Evolutionary conservation across 2,329 filamentous ascomycete species (phyloP), one percentile per base, ranked within the genome.

Genomic region (Penicillium sp.): DNA sequence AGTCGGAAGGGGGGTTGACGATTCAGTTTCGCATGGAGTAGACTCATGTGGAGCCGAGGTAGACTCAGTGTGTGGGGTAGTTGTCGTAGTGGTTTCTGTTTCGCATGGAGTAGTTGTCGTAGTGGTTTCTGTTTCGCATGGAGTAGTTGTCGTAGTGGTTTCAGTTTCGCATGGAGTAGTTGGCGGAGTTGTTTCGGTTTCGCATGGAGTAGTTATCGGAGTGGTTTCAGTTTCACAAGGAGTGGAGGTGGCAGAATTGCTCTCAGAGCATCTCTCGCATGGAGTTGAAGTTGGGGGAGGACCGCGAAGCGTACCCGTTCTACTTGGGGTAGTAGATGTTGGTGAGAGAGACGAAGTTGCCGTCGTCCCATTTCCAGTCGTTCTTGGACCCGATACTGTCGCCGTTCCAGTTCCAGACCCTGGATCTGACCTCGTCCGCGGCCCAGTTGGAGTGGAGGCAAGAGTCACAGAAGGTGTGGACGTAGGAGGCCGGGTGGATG

Each of bases 161-260:
- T 10, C 37, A 21, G 37, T 60, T 27, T 56, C 59, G 54, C 61
- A 61, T n/a, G 58, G 59, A 53, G 59, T 61, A 0, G 48, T 24
- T 1, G 22, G 27, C n/a, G 45, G 1, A 43, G 14, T 9, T 2
- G 19, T 60, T 37, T 58, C 55, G 6, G 52, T 58, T 1, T 59
- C 57, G 14, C 57, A 58, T 5, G 60, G 55, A 39, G 60, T 60
- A 2, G 48, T 26, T 1, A 31, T n/a, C 0, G 45, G 39, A 3
- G 50, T 42, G 4, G 55, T 47, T 13, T 55, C 5, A 9, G 50
- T 55, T 29, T 53, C 56, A 11, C 51, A 54, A 6, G 59, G 51
- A 52, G 59, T 54, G 4, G 49, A 33, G 31, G 52, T 50, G 8
- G 56, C n/a, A 39, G 35, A n/a, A 8, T 4, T n/a, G 7, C 33